phyloP scores from a whole-genome alignment of 23 red algal genomes.

The Agarophyton chilense region DNA sequence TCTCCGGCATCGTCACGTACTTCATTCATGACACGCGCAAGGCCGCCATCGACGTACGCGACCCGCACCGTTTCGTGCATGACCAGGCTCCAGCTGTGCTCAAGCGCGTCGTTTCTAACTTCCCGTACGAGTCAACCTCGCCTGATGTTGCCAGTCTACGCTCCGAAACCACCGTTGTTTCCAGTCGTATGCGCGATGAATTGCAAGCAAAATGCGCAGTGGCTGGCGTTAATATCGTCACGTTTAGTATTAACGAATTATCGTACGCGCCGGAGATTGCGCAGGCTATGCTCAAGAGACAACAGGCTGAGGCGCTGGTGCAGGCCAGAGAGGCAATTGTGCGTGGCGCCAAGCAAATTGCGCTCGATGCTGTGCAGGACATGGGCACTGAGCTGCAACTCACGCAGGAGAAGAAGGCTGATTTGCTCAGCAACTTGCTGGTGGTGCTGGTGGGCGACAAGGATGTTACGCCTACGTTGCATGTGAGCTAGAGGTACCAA shows the following conservation, averaged over 20 bases:
- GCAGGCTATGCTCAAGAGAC: constrained; percentile 67
- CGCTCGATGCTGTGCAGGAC: constrained; percentile 59
- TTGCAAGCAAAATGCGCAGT: constrained; percentile 59
- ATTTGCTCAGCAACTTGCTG: constrained; percentile 46
- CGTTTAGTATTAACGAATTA: constrained; percentile 73
- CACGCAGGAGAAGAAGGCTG: constrained; percentile 30
- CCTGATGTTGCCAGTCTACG: constrained; percentile 3
- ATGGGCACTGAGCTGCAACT: constrained; percentile 10
- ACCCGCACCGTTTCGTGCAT: constrained; percentile 54
- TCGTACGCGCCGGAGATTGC: constrained; percentile 82
- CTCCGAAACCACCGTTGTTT: constrained; percentile 43
- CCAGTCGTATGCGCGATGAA: constrained; percentile 35
- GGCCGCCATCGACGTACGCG: constrained; percentile 71
- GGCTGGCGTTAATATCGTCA: constrained; percentile 57
- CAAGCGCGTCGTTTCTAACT: constrained; percentile 67
- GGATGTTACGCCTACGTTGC: constrained; percentile 69
- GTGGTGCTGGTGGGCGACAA: constrained; percentile 69
- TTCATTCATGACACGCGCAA: constrained; percentile 48
- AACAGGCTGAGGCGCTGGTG: constrained; percentile 76
- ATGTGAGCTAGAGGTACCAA: background rate
- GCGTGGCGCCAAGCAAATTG: constrained; percentile 58
- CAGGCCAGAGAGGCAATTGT: constrained; percentile 60
- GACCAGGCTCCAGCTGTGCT: constrained; percentile 75
- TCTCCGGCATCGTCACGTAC: constrained; percentile 72
- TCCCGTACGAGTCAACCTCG: constrained; percentile 55